Conservation (phyloP, 176 grass and related monocot genomes). For the barley (Hordeum vulgare) region DNA sequence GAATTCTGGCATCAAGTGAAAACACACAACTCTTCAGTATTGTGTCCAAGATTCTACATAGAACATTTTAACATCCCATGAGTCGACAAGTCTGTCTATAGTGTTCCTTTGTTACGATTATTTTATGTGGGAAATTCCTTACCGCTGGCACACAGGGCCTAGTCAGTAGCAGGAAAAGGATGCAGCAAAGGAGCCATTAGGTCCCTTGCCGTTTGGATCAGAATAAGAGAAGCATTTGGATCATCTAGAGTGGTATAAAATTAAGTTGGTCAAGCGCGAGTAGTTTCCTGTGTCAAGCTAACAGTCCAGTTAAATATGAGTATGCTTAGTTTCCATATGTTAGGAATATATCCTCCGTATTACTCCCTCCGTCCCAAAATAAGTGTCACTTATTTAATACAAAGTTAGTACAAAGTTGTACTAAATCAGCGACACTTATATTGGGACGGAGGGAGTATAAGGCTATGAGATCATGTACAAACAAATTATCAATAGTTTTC, state of each 20-base stretch:
- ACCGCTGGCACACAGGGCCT: background rate
- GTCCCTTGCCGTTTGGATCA: background rate
- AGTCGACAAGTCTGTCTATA: background rate
- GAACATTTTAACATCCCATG: background rate
- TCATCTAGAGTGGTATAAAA: background rate
- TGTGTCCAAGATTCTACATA: slow-evolving; percentile 15
- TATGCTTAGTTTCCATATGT: background rate
- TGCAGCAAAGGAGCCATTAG: background rate
- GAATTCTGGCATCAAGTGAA: slow-evolving; percentile 46
- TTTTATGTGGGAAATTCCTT: background rate
- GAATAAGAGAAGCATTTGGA: background rate
- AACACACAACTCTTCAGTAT: background rate
- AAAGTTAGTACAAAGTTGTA: too few species aligned
- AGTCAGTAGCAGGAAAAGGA: background rate
- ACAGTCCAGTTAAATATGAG: background rate
- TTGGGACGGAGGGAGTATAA: too few species aligned
- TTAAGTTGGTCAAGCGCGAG: background rate
- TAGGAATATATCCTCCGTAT: background rate
- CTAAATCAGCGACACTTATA: too few species aligned
- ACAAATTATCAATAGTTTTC: background rate
- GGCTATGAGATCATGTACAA: background rate
- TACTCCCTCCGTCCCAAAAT: too few species aligned
- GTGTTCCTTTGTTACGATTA: background rate
- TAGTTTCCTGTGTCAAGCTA: background rate
- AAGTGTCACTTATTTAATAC: too few species aligned